Evolutionary conservation across 225 moss, liverwort and hornwort genomes (phyloP), one percentile per base, ranked within the genome.

Genomic region (Sphagnum tenellum): DNA sequence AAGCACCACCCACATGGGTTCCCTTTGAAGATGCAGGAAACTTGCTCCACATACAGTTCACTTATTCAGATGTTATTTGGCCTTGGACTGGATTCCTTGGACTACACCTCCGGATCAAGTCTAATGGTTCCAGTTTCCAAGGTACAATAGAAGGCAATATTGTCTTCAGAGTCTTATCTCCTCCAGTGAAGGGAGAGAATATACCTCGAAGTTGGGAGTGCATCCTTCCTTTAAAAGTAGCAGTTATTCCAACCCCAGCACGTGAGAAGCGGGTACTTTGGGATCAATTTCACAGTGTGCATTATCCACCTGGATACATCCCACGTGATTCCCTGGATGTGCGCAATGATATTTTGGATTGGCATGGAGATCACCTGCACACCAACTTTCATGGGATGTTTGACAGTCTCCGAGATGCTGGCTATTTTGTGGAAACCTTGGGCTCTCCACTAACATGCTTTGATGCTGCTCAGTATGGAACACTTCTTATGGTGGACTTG

Each of bases 301-400:
- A 86, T 48, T 95, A 95, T 57, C 91, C 95, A 46, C 91, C 95
- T 69, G 91, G 91, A 51, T 91, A 94, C 64, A 88, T 91, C 44
- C 88, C 89, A 70, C 91, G 95, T 66, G 91, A 95, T 63, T 95
- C 89, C 3, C 79, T 91, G 46, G 94, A 95, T 73, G 91, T 89
- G 55, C 79, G 89, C 59, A 91, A 89, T 71, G 89, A 95, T 62
- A 92, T 89, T 73, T 71, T 95, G 71, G 95, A 95, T 78, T 95
- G 88, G 92, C 89, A 91, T 74, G 92, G 88, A 45, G 91, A 92
- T 63, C 95, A 91, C 58, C 74, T 92, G 64, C 91, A 89, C 74
- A 91, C 94, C 14, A 94, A 91, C 64, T 94, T 80, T 52, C 94
- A 94, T 78, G 95, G 91, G 46, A 89, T 95, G 89, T 92, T 89